A percentile compares a stretch with the other conserved stretches of the same genome.
phyloP scores from a whole-genome alignment of 805 yeast genomes.

The Alloascoidea hylecoeti region DNA sequence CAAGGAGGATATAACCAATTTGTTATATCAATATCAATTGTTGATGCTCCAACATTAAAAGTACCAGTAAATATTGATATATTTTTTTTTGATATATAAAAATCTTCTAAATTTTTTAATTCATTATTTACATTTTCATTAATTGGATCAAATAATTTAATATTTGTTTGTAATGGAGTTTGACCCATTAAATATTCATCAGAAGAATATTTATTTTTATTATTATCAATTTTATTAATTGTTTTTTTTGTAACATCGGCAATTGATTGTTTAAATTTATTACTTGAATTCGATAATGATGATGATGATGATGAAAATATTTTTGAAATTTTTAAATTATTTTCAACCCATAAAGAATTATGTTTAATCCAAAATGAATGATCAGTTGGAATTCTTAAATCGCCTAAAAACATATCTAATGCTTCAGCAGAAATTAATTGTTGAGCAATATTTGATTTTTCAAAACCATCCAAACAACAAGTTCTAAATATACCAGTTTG shows the following conservation, averaged over 20 bases:
- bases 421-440: conserved; percentile 68
- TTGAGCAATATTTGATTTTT: conserved; percentile 76
- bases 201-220: neutral
- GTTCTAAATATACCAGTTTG: conserved; percentile 89
- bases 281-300: neutral
- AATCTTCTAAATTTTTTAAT: conserved; percentile 29
- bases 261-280: conserved; percentile 26
- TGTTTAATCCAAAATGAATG: conserved; percentile 34
- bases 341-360: conserved; percentile 92
- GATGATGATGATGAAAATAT: neutral
- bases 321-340: conserved; percentile 33
- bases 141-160: conserved; percentile 74
- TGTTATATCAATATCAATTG: conserved; percentile 36
- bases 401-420: conserved; percentile 19
- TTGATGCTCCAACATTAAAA: conserved; percentile 37
- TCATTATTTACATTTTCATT: conserved; percentile 69
- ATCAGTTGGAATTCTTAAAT: neutral
- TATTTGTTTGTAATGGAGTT: conserved; percentile 33
- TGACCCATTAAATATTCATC: neutral
- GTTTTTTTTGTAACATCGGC: conserved; percentile 77
- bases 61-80: conserved; percentile 71
- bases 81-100: conserved; percentile 46
- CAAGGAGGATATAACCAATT: conserved; percentile 76
- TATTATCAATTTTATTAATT: neutral
- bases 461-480: conserved; percentile 90